These are phyloP conservation scores for Tolypocladium inflatum DNA, from an alignment of 2,329 filamentous ascomycete genomes.

Conservation along the genomic window DNA sequence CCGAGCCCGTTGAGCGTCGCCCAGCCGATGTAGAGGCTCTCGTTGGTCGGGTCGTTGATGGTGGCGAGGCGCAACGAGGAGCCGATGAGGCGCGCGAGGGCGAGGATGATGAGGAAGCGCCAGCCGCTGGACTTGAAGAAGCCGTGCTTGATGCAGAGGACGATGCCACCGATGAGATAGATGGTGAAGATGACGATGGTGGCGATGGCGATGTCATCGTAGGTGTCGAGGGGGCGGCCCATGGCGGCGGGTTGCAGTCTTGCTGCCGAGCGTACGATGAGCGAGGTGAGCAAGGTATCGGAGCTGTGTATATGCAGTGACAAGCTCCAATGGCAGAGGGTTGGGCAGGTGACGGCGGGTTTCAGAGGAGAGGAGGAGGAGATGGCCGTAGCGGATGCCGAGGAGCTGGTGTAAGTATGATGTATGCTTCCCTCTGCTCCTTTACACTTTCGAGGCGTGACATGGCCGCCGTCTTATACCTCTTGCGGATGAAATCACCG, in stretches of 20 bases:
- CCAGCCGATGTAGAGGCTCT: constrained; percentile 22
- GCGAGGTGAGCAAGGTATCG: not conserved
- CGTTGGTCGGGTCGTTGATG: constrained; percentile 40
- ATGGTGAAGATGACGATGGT: constrained; percentile 19
- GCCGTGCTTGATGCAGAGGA: constrained; percentile 38
- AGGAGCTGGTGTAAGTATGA: not conserved
- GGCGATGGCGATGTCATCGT: constrained; percentile 22
- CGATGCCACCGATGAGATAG: constrained; percentile 17
- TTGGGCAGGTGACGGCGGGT: no score
- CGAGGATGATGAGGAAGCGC: constrained; percentile 48
- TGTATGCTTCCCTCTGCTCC: not conserved
- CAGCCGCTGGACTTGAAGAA: constrained; percentile 51
- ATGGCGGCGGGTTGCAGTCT: constrained; percentile 2
- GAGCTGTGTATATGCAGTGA: not conserved
- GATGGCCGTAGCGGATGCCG: not conserved
- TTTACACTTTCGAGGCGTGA: not conserved
- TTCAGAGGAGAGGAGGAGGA: not conserved
- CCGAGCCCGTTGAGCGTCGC: constrained; percentile 20
- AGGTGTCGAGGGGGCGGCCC: constrained; percentile 13
- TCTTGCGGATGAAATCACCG: not conserved
- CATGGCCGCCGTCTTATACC: not conserved
- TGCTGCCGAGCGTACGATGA: not conserved
- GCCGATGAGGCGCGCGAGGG: constrained; percentile 47
- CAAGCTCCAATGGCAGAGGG: not conserved
- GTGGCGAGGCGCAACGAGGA: constrained; percentile 33